Base-by-base conservation (phyloP, 306 rosid genomes). In the Vigna nakashimae region DNA sequence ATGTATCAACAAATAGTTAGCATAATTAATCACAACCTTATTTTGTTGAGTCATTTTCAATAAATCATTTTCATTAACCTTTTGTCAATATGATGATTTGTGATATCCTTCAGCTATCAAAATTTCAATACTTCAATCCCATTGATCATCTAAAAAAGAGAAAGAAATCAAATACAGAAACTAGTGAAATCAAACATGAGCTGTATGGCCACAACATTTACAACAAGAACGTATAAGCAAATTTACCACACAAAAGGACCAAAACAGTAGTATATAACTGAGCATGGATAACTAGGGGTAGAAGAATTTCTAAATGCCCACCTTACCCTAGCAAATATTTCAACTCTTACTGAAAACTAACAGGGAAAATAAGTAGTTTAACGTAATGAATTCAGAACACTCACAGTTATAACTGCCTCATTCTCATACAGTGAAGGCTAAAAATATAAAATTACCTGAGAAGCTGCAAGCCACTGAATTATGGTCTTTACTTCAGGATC, bases 391-490 rank as follows among this genome's bases (percentile, higher is more conserved):
- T 65, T 70, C 79, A 18, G 53, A 65, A 49, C n/a, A 55, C 67
- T 26, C 30, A 46, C 43, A 55, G 51, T 16, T 56, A 63, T 67
- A 69, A 20, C 16, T 71, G 16, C 40, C 40, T 45, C 17, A 30
- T 26, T 51, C 46, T 45, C 9, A 63, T 76, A 36, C 5, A n/a
- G 57, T 5, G 7, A 81, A n/a, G 36, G 62, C 43, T 8, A 10
- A 62, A 86, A 72, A 71, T 75, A 77, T 20, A 67, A 76, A 75
- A 72, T 85, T 80, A 94, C 97, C 93, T 92, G 97, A 83, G 98
- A 94, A 73, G 97, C 95, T 72, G 98, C 96, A 79, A 94, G 93
- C 98, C 98, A 94, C 69, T 94, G 98, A 71, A 94, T 82, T 56
- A 92, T 82, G 79, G 93, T 7, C 90, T 94, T 94, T 28, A 94